Percentiles rank a stretch among this genome's conserved stretches.
These are phyloP conservation scores for Euclidium syriacum DNA, from an alignment of 345 rosid genomes.

Conservation along the genomic window DNA sequence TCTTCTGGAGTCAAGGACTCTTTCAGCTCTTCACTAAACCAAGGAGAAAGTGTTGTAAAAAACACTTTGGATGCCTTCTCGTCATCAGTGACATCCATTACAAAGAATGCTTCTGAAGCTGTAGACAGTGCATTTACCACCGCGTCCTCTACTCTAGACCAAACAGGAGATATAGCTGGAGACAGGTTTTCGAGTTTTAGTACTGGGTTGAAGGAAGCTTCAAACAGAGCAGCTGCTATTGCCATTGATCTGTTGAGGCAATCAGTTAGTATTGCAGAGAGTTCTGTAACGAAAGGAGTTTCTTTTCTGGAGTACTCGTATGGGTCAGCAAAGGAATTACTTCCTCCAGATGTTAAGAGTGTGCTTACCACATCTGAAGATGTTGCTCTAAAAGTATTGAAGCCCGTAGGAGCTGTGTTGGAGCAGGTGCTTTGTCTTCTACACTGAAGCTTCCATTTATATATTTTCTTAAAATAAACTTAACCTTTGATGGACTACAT, in stretches of 20 bases:
- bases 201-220: constrained; percentile 49
- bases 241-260: constrained; percentile 65
- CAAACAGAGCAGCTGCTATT: constrained; percentile 43
- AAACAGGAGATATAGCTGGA: constrained; percentile 50
- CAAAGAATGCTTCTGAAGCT: constrained; percentile 51
- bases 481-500: background rate
- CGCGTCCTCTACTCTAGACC: constrained; percentile 48
- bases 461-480: background rate
- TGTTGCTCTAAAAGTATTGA: constrained; percentile 40
- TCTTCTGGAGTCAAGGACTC: constrained; percentile 43
- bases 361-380: constrained; percentile 66
- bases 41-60: constrained; percentile 51
- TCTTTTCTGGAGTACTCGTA: constrained; percentile 64
- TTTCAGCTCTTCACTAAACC: constrained; percentile 43
- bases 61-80: constrained; percentile 51
- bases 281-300: constrained; percentile 53
- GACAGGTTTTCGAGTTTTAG: constrained; percentile 46
- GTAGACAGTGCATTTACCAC: constrained; percentile 46
- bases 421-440: constrained; percentile 53
- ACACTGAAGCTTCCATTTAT: constrained; percentile 2
- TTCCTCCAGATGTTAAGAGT: constrained; percentile 64
- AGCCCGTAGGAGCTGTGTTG: constrained; percentile 58
- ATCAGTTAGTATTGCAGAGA: constrained; percentile 56
- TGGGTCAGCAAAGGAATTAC: constrained; percentile 60
- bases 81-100: constrained; percentile 51